These are phyloP conservation scores for Hemisphaericaspora xylanilytica DNA, from an alignment of 1,139 yeast species.

Conservation along the genomic window DNA sequence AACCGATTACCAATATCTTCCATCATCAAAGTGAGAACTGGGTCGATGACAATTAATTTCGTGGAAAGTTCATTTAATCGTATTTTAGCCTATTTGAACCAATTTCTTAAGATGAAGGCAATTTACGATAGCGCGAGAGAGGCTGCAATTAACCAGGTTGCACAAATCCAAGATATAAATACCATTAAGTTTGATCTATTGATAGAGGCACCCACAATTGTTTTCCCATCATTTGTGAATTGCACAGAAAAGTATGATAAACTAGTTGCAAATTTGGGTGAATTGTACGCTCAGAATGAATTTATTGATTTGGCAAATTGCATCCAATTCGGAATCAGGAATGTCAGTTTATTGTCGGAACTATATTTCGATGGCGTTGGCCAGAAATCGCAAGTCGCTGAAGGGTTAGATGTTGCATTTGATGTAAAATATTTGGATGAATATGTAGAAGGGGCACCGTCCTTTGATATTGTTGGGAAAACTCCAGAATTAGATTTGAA, in stretches of 20 bases:
- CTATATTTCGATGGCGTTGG: slow-evolving; percentile 47
- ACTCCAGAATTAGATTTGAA: slow-evolving; percentile 66
- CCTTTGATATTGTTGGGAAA: slow-evolving; percentile 54
- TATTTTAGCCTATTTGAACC: slow-evolving; percentile 64
- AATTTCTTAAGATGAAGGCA: slow-evolving; percentile 82
- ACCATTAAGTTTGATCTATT: slow-evolving; percentile 69
- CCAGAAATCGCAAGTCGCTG: slow-evolving; percentile 66
- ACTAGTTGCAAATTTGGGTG: slow-evolving; percentile 77
- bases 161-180: slow-evolving; percentile 52
- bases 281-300: slow-evolving; percentile 66
- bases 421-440: slow-evolving; percentile 56
- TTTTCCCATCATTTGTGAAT: slow-evolving; percentile 61
- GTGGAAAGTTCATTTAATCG: slow-evolving; percentile 77
- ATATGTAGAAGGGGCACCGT: slow-evolving; percentile 41
- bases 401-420: slow-evolving; percentile 65
- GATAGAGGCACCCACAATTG: slow-evolving; percentile 77
- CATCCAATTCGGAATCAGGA: slow-evolving; percentile 64
- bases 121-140: slow-evolving; percentile 85
- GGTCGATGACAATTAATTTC: slow-evolving; percentile 71
- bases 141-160: slow-evolving; percentile 70
- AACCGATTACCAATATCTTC: slow-evolving; percentile 55
- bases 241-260: slow-evolving; percentile 46
- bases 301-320: slow-evolving; percentile 24
- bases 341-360: slow-evolving; percentile 61
- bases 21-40: slow-evolving; percentile 63